Percentiles rank a stretch among this genome's conserved stretches.
Conservation (phyloP, 2,329 filamentous ascomycete genomes). For the Colletotrichum acutatum region DNA sequence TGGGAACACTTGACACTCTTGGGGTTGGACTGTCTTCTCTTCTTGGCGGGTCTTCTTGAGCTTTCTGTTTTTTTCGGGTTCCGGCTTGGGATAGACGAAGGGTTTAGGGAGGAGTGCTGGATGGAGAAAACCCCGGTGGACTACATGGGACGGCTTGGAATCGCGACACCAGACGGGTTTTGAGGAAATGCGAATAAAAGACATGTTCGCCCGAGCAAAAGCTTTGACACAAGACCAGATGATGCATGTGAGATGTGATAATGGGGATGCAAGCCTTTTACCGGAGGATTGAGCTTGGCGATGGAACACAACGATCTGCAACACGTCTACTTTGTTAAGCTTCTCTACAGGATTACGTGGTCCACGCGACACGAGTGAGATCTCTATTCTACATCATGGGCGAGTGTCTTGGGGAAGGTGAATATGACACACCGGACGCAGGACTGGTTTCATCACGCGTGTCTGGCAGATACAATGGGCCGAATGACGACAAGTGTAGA, state of each 20-base stretch:
- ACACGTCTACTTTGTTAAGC: not conserved
- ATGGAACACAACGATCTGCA: not conserved
- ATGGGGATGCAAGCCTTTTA: not conserved
- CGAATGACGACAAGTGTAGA: not conserved
- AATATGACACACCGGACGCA: not conserved
- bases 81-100: not conserved
- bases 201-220: not conserved
- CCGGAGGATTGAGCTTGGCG: too few species aligned
- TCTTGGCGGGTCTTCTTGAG: not conserved
- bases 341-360: not conserved
- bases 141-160: not conserved
- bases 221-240: not conserved
- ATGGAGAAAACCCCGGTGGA: not conserved
- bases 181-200: not conserved
- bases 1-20: not conserved
- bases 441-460: accelerated
- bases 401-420: not conserved
- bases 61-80: not conserved
- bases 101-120: not conserved
- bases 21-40: not conserved
- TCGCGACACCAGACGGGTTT: not conserved
- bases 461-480: not conserved
- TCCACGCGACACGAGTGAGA: not conserved
- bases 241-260: not conserved
- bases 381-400: not conserved